These are phyloP conservation scores for Dendrobium huoshanense DNA, from an alignment of 106 monocot species.

Conservation along the genomic window DNA sequence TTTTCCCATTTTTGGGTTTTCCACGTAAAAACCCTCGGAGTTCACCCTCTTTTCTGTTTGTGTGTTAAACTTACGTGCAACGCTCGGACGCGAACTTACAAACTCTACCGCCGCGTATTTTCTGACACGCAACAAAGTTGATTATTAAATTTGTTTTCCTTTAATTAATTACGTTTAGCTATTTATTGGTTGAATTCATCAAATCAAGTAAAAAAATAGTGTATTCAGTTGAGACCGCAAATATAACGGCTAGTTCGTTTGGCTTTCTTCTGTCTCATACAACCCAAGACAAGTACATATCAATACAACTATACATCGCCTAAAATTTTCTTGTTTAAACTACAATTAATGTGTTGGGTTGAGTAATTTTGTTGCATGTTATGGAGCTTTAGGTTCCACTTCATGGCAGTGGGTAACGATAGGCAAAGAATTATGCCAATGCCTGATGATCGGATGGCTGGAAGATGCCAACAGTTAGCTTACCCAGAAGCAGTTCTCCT, in stretches of 20 bases:
- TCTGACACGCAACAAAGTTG: too few relatives aligned
- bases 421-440: constrained; percentile 70
- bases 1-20: too few relatives aligned
- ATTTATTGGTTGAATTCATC: not conserved
- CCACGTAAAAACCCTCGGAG: too few relatives aligned
- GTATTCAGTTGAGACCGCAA: not conserved
- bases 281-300: too few relatives aligned
- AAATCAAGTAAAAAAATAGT: too few relatives aligned
- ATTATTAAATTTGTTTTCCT: not conserved
- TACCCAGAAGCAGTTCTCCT: constrained; percentile 66
- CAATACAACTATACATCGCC: not conserved
- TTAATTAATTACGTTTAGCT: not conserved
- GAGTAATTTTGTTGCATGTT: constrained; percentile 2
- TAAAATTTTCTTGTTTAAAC: not conserved
- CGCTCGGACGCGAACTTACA: too few relatives aligned
- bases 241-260: not conserved
- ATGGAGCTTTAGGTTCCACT: constrained; percentile 51
- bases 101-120: too few relatives aligned
- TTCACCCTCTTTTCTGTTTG: too few relatives aligned
- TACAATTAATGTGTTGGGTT: not conserved
- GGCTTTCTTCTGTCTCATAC: too few relatives aligned
- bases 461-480: constrained; percentile 40
- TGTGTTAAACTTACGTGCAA: too few relatives aligned
- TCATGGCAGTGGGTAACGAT: constrained; percentile 66
- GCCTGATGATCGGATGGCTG: constrained; percentile 60